Conservation (phyloP, 2,329 filamentous ascomycete genomes). For the Pyrenophora seminiperda region DNA sequence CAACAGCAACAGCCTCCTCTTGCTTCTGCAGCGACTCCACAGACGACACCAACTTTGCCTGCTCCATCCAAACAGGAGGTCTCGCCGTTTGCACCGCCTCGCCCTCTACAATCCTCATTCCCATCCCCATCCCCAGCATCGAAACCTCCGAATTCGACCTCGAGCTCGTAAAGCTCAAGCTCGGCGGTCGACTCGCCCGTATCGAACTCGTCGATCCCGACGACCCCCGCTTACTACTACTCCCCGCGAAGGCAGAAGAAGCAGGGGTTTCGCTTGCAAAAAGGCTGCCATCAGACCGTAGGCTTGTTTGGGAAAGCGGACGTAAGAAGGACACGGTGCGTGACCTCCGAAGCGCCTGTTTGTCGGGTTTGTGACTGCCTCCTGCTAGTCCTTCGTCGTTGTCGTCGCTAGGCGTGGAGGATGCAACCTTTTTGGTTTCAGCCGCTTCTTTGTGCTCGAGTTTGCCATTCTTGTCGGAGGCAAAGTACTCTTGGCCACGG, state of each 20-base stretch:
- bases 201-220: conserved; percentile 26
- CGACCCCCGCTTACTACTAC: conserved; percentile 23
- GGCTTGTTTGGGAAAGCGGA: conserved; percentile 30
- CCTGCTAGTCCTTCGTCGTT: neutral
- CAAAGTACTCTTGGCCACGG: conserved; percentile 48
- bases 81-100: conserved; percentile 8
- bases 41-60: too few relatives aligned
- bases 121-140: conserved; percentile 15
- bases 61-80: neutral
- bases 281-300: conserved; percentile 16
- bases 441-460: conserved; percentile 43
- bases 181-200: conserved; percentile 28
- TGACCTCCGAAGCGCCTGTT: conserved; percentile 30
- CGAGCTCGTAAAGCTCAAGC: conserved; percentile 27
- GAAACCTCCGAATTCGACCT: conserved; percentile 31
- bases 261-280: conserved; percentile 8
- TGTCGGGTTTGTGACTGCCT: conserved; percentile 29
- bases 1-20: too few relatives aligned
- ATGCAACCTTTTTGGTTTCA: conserved; percentile 26
- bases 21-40: too few relatives aligned
- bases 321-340: conserved; percentile 40
- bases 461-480: conserved; percentile 47
- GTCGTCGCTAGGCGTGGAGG: neutral
- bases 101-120: conserved; percentile 10
- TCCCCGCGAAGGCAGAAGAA: neutral